Percentiles rank a stretch among this genome's conserved stretches.
Evolutionary conservation across 2,329 filamentous ascomycete genomes (phyloP).

Genomic region (Hymenoscyphus linearis): DNA sequence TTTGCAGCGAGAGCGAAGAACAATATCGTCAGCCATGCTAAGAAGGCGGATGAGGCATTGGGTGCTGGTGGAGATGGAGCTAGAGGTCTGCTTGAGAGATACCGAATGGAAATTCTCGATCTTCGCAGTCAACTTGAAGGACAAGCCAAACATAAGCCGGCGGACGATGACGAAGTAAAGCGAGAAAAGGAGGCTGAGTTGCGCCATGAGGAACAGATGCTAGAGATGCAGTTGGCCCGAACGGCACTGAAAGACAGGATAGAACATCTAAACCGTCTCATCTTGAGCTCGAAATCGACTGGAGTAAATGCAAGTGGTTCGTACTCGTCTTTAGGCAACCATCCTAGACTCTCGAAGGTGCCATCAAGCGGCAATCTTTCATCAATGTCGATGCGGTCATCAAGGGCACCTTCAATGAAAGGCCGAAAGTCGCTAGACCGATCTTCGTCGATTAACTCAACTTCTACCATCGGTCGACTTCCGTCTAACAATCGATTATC

Average conservation of each 20-base stretch:
- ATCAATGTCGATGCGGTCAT: constrained; percentile 59
- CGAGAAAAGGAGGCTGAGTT: constrained; percentile 76
- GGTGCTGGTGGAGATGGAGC: constrained; percentile 77
- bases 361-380: constrained; percentile 39
- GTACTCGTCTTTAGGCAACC: constrained; percentile 61
- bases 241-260: constrained; percentile 97
- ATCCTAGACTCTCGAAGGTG: constrained; percentile 52
- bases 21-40: constrained; percentile 94
- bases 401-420: constrained; percentile 57
- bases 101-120: constrained; percentile 86
- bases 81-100: constrained; percentile 82
- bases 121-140: constrained; percentile 74
- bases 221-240: constrained; percentile 95
- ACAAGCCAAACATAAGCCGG: constrained; percentile 67
- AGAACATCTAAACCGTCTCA: constrained; percentile 90
- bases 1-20: constrained; percentile 97
- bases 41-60: constrained; percentile 85
- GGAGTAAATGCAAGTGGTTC: constrained; percentile 81
- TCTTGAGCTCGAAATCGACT: constrained; percentile 90
- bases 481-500: constrained; percentile 18
- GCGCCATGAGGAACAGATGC: constrained; percentile 92
- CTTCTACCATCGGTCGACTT: constrained; percentile 30
- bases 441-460: constrained; percentile 61
- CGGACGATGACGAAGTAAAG: constrained; percentile 65
- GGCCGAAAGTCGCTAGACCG: constrained; percentile 47